Evolutionary conservation across 768 basidiomycete species (phyloP).

Genomic region (Leccinum sublutescens): DNA sequence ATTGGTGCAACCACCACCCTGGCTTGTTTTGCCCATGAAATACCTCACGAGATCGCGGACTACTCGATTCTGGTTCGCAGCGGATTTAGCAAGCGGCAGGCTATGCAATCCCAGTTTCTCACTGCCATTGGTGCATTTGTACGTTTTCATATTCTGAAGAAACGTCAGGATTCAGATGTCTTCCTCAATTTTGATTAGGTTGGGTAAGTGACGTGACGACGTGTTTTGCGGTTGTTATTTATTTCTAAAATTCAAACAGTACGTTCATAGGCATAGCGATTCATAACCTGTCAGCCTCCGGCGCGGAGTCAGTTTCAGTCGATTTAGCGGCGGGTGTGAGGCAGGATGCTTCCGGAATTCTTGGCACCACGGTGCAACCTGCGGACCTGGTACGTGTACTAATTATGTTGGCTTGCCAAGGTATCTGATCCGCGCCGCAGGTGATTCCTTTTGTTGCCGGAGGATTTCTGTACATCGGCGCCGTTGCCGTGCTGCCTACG

Average conservation of each 20-base stretch:
- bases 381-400: conserved; percentile 71
- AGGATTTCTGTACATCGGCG: conserved; percentile 91
- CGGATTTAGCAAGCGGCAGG: conserved; percentile 87
- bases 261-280: conserved; percentile 89
- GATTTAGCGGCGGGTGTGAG: conserved; percentile 78
- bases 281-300: conserved; percentile 67
- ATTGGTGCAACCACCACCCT: conserved; percentile 95
- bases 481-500: conserved; percentile 89
- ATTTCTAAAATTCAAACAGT: conserved; percentile 35
- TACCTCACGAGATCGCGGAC: conserved; percentile 96
- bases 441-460: conserved; percentile 89
- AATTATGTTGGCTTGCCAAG: conserved; percentile 13
- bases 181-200: conserved; percentile 32
- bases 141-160: conserved; percentile 22
- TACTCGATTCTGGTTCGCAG: conserved; percentile 90
- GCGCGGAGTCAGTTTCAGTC: conserved; percentile 36
- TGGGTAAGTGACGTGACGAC: conserved; percentile 28
- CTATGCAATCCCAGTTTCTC: conserved; percentile 91
- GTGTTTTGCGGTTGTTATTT: conserved; percentile 4
- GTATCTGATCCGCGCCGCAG: conserved; percentile 36
- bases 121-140: conserved; percentile 93
- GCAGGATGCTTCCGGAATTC: conserved; percentile 70
- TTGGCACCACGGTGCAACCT: conserved; percentile 78
- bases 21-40: conserved; percentile 93
- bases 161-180: conserved; percentile 12